phyloP scores from a whole-genome alignment of 345 rosid genomes.

The Mercurialis annua region DNA sequence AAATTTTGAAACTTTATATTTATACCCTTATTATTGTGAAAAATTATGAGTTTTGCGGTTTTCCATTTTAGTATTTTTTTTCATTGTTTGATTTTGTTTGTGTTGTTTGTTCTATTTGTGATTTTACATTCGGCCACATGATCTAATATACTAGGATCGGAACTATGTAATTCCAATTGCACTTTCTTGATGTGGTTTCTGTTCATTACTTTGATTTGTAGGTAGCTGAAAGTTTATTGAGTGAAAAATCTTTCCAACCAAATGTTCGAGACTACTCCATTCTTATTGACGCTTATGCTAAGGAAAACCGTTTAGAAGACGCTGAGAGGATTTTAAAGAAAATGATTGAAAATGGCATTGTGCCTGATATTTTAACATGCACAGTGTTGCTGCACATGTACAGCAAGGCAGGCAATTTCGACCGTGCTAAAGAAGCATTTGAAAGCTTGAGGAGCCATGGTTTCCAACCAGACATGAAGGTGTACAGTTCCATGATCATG shows the following conservation, averaged over 20 bases:
- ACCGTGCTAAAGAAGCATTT: constrained; percentile 62
- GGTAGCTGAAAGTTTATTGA: constrained; percentile 69
- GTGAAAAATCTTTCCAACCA: constrained; percentile 62
- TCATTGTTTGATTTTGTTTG: background rate
- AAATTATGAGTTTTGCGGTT: too few species aligned
- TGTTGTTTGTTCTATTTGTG: background rate
- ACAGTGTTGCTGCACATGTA: constrained; percentile 63
- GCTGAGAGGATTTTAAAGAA: constrained; percentile 69
- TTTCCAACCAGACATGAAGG: constrained; percentile 51
- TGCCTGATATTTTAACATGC: constrained; percentile 53
- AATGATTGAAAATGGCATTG: constrained; percentile 61
- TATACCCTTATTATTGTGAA: background rate
- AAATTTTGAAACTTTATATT: too few species aligned
- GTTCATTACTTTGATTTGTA: constrained; percentile 29
- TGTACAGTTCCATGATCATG: constrained; percentile 72
- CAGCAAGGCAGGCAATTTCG: constrained; percentile 64
- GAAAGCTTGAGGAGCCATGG: constrained; percentile 58
- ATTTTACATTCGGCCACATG: background rate
- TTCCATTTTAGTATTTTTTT: too few species aligned
- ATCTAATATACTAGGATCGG: background rate
- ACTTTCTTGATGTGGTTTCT: constrained; percentile 14
- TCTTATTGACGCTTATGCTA: constrained; percentile 66
- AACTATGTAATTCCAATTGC: constrained; percentile 8
- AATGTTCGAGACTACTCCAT: constrained; percentile 56
- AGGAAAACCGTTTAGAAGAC: constrained; percentile 50